Conservation (phyloP, 2,329 filamentous ascomycete species). For the Atkinsonella hypoxylon region DNA sequence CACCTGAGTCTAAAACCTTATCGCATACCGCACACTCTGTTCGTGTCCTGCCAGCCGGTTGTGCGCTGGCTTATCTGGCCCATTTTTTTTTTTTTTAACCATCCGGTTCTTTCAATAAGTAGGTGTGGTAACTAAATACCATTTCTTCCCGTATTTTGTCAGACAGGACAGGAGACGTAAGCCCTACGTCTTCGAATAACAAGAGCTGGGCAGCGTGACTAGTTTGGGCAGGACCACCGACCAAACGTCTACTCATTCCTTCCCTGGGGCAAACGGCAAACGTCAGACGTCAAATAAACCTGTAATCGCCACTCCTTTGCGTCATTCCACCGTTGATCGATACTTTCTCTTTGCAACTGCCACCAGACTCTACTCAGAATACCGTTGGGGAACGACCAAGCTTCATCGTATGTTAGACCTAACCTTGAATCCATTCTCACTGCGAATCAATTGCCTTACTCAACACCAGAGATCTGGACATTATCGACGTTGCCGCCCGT, state of each 20-base stretch:
- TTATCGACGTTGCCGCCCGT: too few species aligned
- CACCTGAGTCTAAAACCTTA: not conserved
- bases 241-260: not conserved
- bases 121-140: too few species aligned
- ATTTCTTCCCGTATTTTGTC: too few species aligned
- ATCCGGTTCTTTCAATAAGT: too few species aligned
- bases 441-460: not conserved
- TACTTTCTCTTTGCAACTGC: not conserved
- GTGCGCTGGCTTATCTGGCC: not conserved
- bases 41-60: not conserved
- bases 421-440: not conserved
- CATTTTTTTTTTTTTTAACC: not conserved
- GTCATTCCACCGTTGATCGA: constrained; percentile 1
- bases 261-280: not conserved
- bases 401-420: not conserved
- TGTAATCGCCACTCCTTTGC: constrained; percentile 3
- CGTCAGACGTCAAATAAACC: not conserved
- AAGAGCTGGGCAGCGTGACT: not conserved
- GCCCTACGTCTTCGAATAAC: too few species aligned
- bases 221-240: not conserved
- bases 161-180: too few species aligned
- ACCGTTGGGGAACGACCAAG: not conserved
- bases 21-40: not conserved
- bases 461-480: not conserved
- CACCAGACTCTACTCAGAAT: too few species aligned